Percentiles rank a stretch among this genome's conserved stretches.
Conservation (phyloP, 2,329 filamentous ascomycete species). For the Lachnellula arida region DNA sequence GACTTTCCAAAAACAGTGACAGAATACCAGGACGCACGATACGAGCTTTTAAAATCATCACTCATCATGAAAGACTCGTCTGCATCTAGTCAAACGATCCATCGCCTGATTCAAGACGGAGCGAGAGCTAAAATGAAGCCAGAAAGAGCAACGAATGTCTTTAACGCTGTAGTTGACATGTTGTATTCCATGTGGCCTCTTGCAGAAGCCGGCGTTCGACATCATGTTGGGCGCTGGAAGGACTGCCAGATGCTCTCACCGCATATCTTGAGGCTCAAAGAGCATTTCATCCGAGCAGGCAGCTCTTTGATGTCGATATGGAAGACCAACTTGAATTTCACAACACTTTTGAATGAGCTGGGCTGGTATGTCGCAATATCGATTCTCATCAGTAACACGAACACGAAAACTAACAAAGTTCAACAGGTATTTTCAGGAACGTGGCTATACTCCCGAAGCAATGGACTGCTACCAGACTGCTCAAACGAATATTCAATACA, state of each 20-base stretch:
- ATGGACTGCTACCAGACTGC: background rate
- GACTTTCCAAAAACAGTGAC: conserved; percentile 12
- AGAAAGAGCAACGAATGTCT: conserved; percentile 12
- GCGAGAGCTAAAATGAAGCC: conserved; percentile 19
- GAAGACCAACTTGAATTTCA: too few species aligned
- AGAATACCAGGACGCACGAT: conserved; percentile 22
- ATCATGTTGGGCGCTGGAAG: conserved; percentile 25
- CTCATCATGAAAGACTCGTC: conserved; percentile 23
- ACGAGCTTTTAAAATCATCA: conserved; percentile 25
- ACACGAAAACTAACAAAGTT: background rate
- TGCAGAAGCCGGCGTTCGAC: conserved; percentile 13
- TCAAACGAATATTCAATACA: too few species aligned
- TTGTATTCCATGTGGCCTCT: conserved; percentile 17
- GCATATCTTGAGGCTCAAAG: conserved; percentile 24
- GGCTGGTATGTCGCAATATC: too few species aligned
- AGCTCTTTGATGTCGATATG: too few species aligned
- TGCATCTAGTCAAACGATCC: conserved; percentile 21
- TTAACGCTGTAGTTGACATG: conserved; percentile 11
- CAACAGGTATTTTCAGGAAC: conserved; percentile 1
- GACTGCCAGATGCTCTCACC: conserved; percentile 25
- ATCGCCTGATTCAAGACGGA: conserved; percentile 29
- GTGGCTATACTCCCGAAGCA: background rate
- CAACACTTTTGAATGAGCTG: background rate
- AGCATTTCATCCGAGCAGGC: conserved; percentile 3
- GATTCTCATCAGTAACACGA: too few species aligned